Percentiles rank a stretch among this genome's conserved stretches.
Evolutionary conservation across 1,284 basidiomycete species (phyloP).

Genomic region (Rhodotorula sp.): DNA sequence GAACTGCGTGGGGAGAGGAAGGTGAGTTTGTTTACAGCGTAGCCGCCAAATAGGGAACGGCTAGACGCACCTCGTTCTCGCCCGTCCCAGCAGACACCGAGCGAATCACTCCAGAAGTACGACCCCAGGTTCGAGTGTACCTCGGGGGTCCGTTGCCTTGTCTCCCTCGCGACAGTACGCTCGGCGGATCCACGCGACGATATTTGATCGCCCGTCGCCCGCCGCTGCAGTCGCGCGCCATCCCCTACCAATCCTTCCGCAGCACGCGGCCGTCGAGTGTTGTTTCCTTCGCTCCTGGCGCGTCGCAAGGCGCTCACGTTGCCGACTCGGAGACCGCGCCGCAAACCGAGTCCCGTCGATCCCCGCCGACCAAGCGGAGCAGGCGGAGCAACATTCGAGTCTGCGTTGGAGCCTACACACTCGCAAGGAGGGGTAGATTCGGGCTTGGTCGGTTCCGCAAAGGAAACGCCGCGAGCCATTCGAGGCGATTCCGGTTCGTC

Average conservation of each 20-base stretch:
- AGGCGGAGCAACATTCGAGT: background rate
- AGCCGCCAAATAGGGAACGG: too few species aligned
- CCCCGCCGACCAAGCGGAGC: constrained; percentile 7
- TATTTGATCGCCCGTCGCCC: background rate
- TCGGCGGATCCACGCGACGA: background rate
- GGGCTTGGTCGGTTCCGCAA: background rate
- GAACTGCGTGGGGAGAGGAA: constrained; percentile 5
- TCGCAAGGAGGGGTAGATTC: background rate
- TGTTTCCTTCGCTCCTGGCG: constrained; percentile 28
- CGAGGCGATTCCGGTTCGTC: constrained; percentile 4
- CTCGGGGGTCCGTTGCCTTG: background rate
- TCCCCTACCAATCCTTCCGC: background rate
- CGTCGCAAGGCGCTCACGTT: constrained; percentile 12
- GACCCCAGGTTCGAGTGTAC: constrained; percentile 15
- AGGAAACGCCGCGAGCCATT: background rate
- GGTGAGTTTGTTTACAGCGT: too few species aligned
- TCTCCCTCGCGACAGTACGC: too few species aligned
- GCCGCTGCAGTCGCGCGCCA: background rate
- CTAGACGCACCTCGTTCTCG: constrained; percentile 27
- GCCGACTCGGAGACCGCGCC: background rate
- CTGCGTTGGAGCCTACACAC: background rate
- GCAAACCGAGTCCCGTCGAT: background rate
- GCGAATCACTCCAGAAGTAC: constrained; percentile 24
- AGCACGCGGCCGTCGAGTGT: background rate
- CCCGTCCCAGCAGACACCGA: constrained; percentile 39